phyloP scores from a whole-genome alignment of 2,329 filamentous ascomycete genomes.

The Diplodia corticola region DNA sequence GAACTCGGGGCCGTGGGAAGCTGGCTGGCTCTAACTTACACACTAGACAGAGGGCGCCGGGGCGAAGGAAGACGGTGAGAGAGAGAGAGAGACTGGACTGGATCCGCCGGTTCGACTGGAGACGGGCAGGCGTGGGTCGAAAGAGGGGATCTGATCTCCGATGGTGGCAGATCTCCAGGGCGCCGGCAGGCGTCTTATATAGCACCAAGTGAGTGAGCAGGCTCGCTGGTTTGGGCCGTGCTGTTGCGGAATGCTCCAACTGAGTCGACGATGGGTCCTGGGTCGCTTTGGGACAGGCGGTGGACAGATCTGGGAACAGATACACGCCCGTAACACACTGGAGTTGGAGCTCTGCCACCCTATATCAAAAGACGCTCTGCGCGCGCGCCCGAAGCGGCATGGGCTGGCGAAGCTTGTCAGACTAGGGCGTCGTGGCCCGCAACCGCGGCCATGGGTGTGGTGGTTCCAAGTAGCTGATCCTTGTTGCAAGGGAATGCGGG shows the following conservation, averaged over 20 bases:
- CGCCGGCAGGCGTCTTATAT: conserved; percentile 17
- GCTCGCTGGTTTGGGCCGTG: neutral
- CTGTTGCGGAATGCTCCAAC: conserved; percentile 21
- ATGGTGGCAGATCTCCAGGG: conserved; percentile 22
- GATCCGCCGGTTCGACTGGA: conserved; percentile 16
- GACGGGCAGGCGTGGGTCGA: neutral
- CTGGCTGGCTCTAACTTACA: neutral
- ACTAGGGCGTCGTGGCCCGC: conserved; percentile 45
- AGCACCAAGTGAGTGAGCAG: no score
- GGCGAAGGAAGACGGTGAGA: neutral
- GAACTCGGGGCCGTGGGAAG: neutral
- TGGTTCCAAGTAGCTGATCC: conserved; percentile 43
- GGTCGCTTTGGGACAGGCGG: conserved; percentile 34
- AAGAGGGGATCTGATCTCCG: conserved; percentile 16
- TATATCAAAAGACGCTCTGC: conserved; percentile 20
- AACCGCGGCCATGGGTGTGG: conserved; percentile 47
- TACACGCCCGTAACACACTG: conserved; percentile 29
- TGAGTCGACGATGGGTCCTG: conserved; percentile 6
- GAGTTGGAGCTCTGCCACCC: conserved; percentile 18
- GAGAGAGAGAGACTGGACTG: neutral
- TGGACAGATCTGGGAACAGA: conserved; percentile 38
- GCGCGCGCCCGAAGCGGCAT: conserved; percentile 29
- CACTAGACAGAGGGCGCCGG: neutral
- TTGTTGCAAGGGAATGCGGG: conserved; percentile 33
- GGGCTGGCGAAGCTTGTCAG: conserved; percentile 35